Percentiles rank a stretch among this genome's conserved stretches.
phyloP scores from a whole-genome alignment of 2,329 filamentous ascomycete genomes.

The Fusarium kyushuense region DNA sequence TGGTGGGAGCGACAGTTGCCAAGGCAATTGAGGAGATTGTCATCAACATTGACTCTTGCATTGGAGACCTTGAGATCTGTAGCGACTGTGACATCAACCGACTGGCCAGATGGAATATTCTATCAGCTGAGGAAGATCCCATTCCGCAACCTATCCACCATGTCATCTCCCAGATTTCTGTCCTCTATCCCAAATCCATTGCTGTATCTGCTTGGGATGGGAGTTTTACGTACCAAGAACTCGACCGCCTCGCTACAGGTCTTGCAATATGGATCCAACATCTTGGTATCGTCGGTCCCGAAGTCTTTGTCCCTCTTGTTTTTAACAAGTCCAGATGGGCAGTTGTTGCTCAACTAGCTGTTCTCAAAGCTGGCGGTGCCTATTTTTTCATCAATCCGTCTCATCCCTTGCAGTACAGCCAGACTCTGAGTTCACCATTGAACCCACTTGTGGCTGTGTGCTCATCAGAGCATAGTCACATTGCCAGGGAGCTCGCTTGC shows the following conservation, averaged over 20 bases:
- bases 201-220: slow-evolving; percentile 11
- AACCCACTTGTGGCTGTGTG: not conserved
- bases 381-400: slow-evolving; percentile 16
- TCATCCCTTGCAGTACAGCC: not conserved
- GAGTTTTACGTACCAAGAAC: not conserved
- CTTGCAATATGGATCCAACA: slow-evolving; percentile 6
- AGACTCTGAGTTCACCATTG: not conserved
- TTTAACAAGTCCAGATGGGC: slow-evolving; percentile 17
- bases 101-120: not conserved
- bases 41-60: not conserved
- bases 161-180: not conserved
- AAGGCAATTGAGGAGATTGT: slow-evolving; percentile 1
- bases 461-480: not conserved
- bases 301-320: slow-evolving; percentile 4
- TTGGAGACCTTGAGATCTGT: not conserved
- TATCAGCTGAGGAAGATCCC: not conserved
- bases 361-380: not conserved
- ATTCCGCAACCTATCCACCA: not conserved
- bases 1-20: not conserved
- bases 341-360: not conserved
- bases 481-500: not conserved
- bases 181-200: not conserved
- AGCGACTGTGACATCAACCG: slow-evolving; percentile 3
- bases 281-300: slow-evolving; percentile 4
- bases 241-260: slow-evolving; percentile 1